Evolutionary conservation across 176 grass and related monocot genomes (phyloP).

Genomic region (Eleusine coracana): DNA sequence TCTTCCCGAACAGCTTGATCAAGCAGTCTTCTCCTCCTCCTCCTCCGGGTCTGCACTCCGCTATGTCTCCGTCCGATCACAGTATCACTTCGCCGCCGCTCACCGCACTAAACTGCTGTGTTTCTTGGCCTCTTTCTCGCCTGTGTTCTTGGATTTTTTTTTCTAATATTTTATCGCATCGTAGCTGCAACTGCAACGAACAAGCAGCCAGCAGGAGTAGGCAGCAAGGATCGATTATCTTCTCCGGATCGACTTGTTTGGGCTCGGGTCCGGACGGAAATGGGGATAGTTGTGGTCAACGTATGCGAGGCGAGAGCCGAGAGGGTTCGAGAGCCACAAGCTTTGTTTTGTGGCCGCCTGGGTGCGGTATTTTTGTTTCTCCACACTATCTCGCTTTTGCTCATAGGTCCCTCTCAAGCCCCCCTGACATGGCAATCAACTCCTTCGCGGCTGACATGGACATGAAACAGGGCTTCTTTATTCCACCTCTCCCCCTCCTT

Average conservation of each 20-base stretch:
- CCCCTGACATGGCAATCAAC: conserved; percentile 45
- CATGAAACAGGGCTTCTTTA: too few relatives aligned
- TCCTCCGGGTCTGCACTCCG: conserved; percentile 31
- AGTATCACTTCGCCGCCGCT: neutral
- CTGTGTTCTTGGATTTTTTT: neutral
- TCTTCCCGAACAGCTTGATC: conserved; percentile 90
- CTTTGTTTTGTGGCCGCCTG: conserved; percentile 66
- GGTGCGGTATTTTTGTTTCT: conserved; percentile 69
- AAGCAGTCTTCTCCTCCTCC: conserved; percentile 38
- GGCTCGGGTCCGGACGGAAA: conserved; percentile 17
- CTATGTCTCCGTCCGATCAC: conserved; percentile 22
- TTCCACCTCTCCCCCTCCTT: neutral
- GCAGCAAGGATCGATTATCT: conserved; percentile 5
- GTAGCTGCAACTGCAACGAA: neutral
- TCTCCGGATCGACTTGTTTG: neutral
- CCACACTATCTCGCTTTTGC: conserved; percentile 37
- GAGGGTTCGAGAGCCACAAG: conserved; percentile 74
- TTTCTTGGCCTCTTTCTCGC: neutral
- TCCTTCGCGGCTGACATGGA: conserved; percentile 33
- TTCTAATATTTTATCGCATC: neutral
- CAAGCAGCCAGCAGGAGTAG: neutral
- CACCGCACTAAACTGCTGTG: neutral
- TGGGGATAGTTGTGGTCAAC: conserved; percentile 42
- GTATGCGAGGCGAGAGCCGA: conserved; percentile 22
- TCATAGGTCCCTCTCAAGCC: conserved; percentile 25